A percentile compares a stretch with the other conserved stretches of the same genome.
phyloP scores from a whole-genome alignment of 2,329 filamentous ascomycete genomes.

The Chalara sp. region DNA sequence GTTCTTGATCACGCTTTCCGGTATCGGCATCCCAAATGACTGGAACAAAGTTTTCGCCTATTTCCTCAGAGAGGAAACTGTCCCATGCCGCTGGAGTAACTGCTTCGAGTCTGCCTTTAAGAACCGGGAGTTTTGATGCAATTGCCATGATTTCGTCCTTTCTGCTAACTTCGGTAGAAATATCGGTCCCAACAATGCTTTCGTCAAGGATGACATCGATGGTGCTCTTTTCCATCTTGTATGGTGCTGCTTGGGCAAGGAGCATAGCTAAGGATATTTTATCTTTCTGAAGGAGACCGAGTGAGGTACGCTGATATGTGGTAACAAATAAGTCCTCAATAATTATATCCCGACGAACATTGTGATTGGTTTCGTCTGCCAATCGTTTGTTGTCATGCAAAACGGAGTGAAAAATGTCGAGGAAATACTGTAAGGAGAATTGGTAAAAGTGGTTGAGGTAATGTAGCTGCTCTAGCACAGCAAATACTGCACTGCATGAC shows the following conservation, averaged over 20 bases:
- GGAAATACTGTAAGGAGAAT: conserved; percentile 96
- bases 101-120: conserved; percentile 66
- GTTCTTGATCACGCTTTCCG: conserved; percentile 64
- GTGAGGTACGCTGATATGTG: conserved; percentile 86
- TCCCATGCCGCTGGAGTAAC: conserved; percentile 65
- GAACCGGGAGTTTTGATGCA: conserved; percentile 60
- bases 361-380: conserved; percentile 64
- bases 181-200: conserved; percentile 66
- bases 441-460: conserved; percentile 99
- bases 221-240: conserved; percentile 84
- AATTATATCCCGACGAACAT: conserved; percentile 79
- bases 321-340: conserved; percentile 87
- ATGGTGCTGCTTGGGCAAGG: conserved; percentile 90
- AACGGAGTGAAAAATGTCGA: conserved; percentile 94
- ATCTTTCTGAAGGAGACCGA: conserved; percentile 89
- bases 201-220: conserved; percentile 83
- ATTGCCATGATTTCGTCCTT: conserved; percentile 63
- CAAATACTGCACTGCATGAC: conserved; percentile 95
- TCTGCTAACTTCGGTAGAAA: conserved; percentile 60
- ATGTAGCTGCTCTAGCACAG: conserved; percentile 92
- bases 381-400: conserved; percentile 73
- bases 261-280: conserved; percentile 91
- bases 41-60: conserved; percentile 80
- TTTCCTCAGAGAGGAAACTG: conserved; percentile 75
- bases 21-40: conserved; percentile 61